Evolutionary conservation across 1,139 yeast species (phyloP).

Genomic region (Pichia sp.): DNA sequence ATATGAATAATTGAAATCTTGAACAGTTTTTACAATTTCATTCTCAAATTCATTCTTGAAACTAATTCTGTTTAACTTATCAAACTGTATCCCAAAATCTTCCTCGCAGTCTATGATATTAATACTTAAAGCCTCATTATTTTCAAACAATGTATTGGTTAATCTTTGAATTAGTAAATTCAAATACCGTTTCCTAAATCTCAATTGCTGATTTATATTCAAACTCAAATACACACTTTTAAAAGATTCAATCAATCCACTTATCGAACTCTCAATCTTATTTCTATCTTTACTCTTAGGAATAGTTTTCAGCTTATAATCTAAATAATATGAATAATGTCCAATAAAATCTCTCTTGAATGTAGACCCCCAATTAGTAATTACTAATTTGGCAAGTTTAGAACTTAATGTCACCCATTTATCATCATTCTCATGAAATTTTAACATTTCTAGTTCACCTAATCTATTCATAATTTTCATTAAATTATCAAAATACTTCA

Average conservation of each 20-base stretch:
- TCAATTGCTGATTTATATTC: neutral
- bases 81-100: neutral
- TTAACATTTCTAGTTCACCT: neutral
- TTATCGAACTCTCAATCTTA: constrained; percentile 3
- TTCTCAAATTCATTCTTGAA: neutral
- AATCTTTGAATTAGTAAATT: constrained; percentile 4
- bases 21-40: neutral
- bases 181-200: constrained; percentile 3
- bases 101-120: constrained; percentile 11
- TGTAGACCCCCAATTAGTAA: neutral
- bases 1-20: neutral
- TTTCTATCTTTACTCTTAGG: constrained; percentile 8
- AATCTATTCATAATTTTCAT: neutral
- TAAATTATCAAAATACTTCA: constrained; percentile 2
- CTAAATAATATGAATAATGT: constrained; percentile 6
- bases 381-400: neutral
- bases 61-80: neutral
- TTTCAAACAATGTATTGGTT: neutral
- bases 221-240: neutral
- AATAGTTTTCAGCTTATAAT: constrained; percentile 6
- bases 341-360: constrained; percentile 3
- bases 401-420: neutral
- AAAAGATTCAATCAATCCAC: neutral
- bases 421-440: neutral
- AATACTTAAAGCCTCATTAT: neutral